Conservation (phyloP, 306 rosid species). For the Pyrus communis region DNA sequence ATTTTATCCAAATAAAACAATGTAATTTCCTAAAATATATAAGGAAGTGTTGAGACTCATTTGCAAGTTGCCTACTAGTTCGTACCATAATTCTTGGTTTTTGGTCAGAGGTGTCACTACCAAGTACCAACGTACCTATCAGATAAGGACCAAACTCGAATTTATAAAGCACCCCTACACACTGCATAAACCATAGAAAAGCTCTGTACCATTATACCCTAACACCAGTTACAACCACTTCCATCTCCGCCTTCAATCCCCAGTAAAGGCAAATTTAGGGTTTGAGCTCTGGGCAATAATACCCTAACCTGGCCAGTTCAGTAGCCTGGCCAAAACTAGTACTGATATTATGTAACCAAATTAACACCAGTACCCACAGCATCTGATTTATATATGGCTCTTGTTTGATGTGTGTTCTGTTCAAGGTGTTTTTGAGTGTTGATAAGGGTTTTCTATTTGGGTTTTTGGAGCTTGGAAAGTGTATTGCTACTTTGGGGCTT, state of each 20-base stretch:
- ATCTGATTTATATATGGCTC: not conserved
- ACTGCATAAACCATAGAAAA: not conserved
- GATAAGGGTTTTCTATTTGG: no score
- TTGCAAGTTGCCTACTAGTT: not conserved
- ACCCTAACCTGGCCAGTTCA: not conserved
- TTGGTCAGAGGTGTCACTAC: not conserved
- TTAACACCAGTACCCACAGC: no score
- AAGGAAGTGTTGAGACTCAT: not conserved
- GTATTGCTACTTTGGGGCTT: no score
- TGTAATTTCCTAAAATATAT: no score
- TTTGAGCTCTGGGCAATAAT: no score
- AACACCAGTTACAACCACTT: no score
- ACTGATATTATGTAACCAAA: not conserved
- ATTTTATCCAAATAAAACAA: no score
- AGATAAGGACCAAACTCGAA: not conserved
- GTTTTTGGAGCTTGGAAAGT: no score
- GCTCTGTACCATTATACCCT: not conserved
- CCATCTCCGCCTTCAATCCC: not conserved
- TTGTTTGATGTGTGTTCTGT: no score
- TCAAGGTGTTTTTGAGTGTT: no score
- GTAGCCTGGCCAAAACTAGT: not conserved
- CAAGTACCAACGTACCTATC: not conserved
- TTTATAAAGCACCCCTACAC: not conserved
- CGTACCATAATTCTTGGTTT: not conserved
- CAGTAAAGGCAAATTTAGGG: not conserved